These are phyloP conservation scores for Schizothecium vesticola DNA, from an alignment of 495 filamentous ascomycete genomes.

Conservation along the genomic window DNA sequence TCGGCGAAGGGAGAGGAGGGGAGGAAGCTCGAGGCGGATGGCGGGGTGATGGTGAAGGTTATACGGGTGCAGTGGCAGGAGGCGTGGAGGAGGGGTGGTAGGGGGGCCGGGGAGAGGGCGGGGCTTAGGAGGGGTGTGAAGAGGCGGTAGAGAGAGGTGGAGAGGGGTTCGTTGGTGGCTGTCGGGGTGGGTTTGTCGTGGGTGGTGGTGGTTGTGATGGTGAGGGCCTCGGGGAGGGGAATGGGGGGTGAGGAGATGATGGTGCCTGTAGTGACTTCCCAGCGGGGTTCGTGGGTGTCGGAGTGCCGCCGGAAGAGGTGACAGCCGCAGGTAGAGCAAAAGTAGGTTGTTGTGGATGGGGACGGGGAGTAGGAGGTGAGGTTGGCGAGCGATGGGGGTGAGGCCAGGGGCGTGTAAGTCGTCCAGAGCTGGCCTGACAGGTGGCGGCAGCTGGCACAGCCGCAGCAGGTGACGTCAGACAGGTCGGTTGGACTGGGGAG, in stretches of 20 bases:
- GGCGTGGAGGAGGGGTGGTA: conserved; percentile 23
- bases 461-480: conserved; percentile 49
- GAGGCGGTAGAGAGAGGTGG: background rate
- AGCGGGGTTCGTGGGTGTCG: conserved; percentile 14
- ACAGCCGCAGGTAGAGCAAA: conserved; percentile 64
- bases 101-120: background rate
- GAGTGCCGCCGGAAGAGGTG: conserved; percentile 45
- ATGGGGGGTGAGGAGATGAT: conserved; percentile 18
- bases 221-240: conserved; percentile 8
- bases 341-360: conserved; percentile 42
- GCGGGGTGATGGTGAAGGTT: conserved; percentile 38
- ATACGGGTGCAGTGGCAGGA: conserved; percentile 39
- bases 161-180: conserved; percentile 49
- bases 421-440: conserved; percentile 53
- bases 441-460: conserved; percentile 59
- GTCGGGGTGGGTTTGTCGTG: conserved; percentile 56
- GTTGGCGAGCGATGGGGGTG: conserved; percentile 27
- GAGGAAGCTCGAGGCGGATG: conserved; percentile 22
- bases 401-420: conserved; percentile 41
- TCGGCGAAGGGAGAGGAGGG: conserved; percentile 31
- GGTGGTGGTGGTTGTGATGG: conserved; percentile 46
- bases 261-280: conserved; percentile 34
- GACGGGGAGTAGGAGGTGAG: conserved; percentile 48
- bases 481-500: conserved; percentile 34
- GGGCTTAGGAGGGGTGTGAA: background rate